Evolutionary conservation across 2,329 filamentous ascomycete genomes (phyloP), one percentile per base, ranked within the genome.

Genomic region (Juglanconis oblonga): DNA sequence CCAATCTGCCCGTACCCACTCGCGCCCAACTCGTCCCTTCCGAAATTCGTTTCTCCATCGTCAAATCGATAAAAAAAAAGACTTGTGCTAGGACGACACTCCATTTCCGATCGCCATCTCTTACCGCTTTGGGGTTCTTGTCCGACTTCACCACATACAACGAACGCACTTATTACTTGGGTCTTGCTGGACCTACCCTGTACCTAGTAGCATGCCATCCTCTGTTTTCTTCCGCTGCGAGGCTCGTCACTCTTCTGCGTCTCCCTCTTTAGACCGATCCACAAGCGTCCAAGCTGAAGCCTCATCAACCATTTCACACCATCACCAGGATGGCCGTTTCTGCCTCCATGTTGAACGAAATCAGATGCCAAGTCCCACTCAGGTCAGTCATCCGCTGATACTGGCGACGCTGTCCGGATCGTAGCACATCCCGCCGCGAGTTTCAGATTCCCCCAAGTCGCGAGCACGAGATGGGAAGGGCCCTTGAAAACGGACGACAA

Each of bases 1-100:
- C 31, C 36, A 42, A 49, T 52, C 52, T 62, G 52, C 52, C 56
- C 56, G 60, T 59, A 59, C 52, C 60, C 60, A 62, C 60, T 45
- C 36, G 42, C 17, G 49, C 51, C 52, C 36, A 45, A 55, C 52
- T 33, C 33, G 52, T 54, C 36, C 24, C 33, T 49, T 52, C 60
- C 60, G 60, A 62, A 58, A 62, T 62, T 62, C 36, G 60, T 35
- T 53, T 48, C 57, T 32, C 52, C 60, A 52, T 49, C 32, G 14
- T 35, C 33, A 36, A 52, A 38, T 32, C 54, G 47, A 62, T 55
- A 62, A 33, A 44, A 52, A 2, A 24, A 24, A 24, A 24, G 17
- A 45, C 31, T 49, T 33, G 10, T 17, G 44, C 44, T 29, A 17
- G 9, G 14, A 24, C 17, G 17, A 24, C 17, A 24, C 17, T 24